Base-by-base conservation (phyloP, 345 rosid species). In the Raphanus sativus region DNA sequence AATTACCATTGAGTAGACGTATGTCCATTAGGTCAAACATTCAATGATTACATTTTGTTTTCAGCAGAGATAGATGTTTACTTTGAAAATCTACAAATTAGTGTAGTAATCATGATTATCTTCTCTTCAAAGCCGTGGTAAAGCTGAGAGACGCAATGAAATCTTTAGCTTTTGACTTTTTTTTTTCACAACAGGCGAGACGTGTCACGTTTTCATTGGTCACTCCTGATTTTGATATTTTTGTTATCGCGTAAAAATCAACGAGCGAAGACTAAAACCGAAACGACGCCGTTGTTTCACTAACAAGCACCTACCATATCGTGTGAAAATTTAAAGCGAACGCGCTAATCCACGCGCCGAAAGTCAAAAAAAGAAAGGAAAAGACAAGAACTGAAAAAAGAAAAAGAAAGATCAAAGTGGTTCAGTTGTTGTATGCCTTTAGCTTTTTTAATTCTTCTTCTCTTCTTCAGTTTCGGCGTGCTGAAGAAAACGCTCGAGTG, bases 331-430 rank as follows among this genome's bases (percentile, higher is more conserved):
- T 1, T 9, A 8, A 60, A 66, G 56, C 29, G 36, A 16, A 75
- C 67, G 67, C 75, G 82, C 74, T 60, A 68, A 54, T 74, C 54
- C 79, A 80, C 82, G 82, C 79, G 79, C 79, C 26, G 50, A 52
- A 52, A 28, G 36, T 42, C 2, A n/a, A 48, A n/a, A n/a, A 48
- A 32, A 24, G 24, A 33, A 54, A 17, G 21, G 1, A 50, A 65
- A 59, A 60, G 67, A 78, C 64, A 58, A 58, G 60, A 45, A 72
- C 67, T 65, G 60, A 73, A 52, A 52, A 45, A 28, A 28, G 16
- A 13, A 71, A 78, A 62, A 61, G 50, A 68, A 55, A 55, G 71
- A 56, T 67, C 79, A 62, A 69, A 80, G 72, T 74, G 79, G 75
- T 62, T 74, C 75, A 70, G 79, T 75, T 69, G 82, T 80, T 80